Percentiles rank a stretch among this genome's conserved stretches.
phyloP scores from a whole-genome alignment of 1,139 yeast genomes.

The Scheffersomyces illinoinensis region DNA sequence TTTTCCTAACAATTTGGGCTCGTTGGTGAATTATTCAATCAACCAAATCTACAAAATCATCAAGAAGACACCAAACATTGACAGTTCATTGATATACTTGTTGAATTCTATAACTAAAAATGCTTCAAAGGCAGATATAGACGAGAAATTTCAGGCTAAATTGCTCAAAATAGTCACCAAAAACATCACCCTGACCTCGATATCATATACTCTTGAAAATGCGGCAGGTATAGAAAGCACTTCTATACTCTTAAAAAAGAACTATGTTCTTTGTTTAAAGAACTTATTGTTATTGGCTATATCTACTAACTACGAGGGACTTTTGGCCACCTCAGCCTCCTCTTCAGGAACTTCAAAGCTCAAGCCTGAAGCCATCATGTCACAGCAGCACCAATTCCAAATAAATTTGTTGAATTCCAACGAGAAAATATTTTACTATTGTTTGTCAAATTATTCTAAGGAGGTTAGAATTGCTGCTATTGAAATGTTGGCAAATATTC shows the following conservation, averaged over 20 bases:
- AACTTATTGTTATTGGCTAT: constrained; percentile 35
- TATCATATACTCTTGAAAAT: constrained; percentile 20
- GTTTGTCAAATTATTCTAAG: constrained; percentile 32
- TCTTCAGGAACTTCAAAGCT: constrained; percentile 42
- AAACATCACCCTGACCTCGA: constrained; percentile 18
- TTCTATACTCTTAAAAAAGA: constrained; percentile 30
- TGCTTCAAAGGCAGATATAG: constrained; percentile 41
- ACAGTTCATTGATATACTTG: constrained; percentile 32
- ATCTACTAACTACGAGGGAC: constrained; percentile 39
- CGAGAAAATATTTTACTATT: constrained; percentile 31
- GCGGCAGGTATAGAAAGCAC: constrained; percentile 9
- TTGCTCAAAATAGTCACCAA: constrained; percentile 35
- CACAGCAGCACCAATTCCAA: constrained; percentile 43
- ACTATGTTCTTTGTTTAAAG: constrained; percentile 35
- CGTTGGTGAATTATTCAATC: constrained; percentile 37
- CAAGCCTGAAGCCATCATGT: constrained; percentile 47
- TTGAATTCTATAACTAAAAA: constrained; percentile 36
- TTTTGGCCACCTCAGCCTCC: constrained; percentile 35
- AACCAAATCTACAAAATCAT: constrained; percentile 41
- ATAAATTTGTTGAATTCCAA: constrained; percentile 26
- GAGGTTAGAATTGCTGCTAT: constrained; percentile 43
- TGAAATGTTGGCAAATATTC: constrained; percentile 36
- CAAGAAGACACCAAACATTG: constrained; percentile 34
- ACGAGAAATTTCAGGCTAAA: constrained; percentile 42
- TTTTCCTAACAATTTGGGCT: constrained; percentile 39